Evolutionary conservation across 257 asterid genomes (phyloP).

Genomic region (Jaltomata sinuosa): DNA sequence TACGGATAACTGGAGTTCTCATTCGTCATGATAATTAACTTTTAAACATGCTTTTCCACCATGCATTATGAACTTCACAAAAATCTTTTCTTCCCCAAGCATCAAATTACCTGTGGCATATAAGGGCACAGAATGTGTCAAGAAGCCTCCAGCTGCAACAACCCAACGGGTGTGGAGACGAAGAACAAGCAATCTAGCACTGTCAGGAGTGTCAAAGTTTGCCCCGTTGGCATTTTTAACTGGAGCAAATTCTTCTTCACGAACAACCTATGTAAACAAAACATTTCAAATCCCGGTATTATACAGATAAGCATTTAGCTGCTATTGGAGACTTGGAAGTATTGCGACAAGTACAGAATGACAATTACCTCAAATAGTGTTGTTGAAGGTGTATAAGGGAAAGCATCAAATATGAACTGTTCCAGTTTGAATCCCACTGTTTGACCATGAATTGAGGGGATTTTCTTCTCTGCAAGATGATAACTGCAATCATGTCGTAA

Average conservation of each 20-base stretch:
- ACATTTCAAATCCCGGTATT: neutral
- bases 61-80: neutral
- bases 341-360: neutral
- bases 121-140: conserved; percentile 94
- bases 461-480: conserved; percentile 86
- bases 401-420: conserved; percentile 93
- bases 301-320: neutral
- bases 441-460: conserved; percentile 79
- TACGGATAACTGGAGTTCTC: too few relatives aligned
- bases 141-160: conserved; percentile 94
- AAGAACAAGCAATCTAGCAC: conserved; percentile 81
- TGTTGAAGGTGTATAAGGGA: conserved; percentile 88
- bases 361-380: conserved; percentile 78
- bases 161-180: conserved; percentile 97
- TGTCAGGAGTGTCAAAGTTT: conserved; percentile 90
- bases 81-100: neutral
- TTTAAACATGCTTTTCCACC: neutral
- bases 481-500: conserved; percentile 40
- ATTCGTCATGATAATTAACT: neutral
- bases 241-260: conserved; percentile 98
- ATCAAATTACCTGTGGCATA: conserved; percentile 62
- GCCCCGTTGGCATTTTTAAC: conserved; percentile 92
- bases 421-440: conserved; percentile 77
- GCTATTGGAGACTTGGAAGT: neutral
- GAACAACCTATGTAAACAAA: conserved; percentile 36